Evolutionary conservation across 2,329 filamentous ascomycete species (phyloP).

Genomic region (Diaporthe sp.): DNA sequence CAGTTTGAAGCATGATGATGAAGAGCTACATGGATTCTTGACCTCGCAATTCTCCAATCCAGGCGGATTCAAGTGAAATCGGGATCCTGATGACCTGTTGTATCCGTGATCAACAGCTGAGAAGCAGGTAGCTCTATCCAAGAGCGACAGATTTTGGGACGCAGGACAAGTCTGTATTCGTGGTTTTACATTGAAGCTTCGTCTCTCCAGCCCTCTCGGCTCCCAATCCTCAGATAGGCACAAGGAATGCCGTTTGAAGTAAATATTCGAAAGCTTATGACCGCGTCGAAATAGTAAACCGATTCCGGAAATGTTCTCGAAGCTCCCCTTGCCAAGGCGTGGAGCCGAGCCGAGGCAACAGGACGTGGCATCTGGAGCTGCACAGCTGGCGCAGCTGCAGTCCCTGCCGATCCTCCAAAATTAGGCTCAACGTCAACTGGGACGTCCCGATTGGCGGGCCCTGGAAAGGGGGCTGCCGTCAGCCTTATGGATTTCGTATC

Average conservation of each 20-base stretch:
- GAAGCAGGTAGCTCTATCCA: background rate
- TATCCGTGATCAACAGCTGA: background rate
- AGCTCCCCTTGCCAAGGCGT: constrained; percentile 22
- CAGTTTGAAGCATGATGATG: background rate
- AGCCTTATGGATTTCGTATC: constrained; percentile 34
- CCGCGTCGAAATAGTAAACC: background rate
- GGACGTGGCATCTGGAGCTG: constrained; percentile 2
- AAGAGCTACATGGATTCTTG: background rate
- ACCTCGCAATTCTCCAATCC: background rate
- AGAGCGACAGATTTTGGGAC: background rate
- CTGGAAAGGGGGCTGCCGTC: constrained; percentile 28
- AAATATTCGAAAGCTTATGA: background rate
- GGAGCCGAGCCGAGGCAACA: constrained; percentile 23
- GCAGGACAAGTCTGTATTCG: background rate
- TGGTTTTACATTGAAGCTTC: background rate
- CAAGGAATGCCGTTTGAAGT: background rate
- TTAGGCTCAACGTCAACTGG: constrained; percentile 29
- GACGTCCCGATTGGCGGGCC: constrained; percentile 30
- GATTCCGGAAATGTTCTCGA: constrained; percentile 34
- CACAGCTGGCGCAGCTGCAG: constrained; percentile 2
- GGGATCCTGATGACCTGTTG: background rate
- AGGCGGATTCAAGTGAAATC: background rate
- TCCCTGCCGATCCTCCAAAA: constrained; percentile 39
- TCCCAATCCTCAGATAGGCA: background rate
- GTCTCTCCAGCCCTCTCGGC: background rate